Evolutionary conservation across 2,329 filamentous ascomycete genomes (phyloP), one percentile per base, ranked within the genome.

Genomic region (Fusarium zealandicum): DNA sequence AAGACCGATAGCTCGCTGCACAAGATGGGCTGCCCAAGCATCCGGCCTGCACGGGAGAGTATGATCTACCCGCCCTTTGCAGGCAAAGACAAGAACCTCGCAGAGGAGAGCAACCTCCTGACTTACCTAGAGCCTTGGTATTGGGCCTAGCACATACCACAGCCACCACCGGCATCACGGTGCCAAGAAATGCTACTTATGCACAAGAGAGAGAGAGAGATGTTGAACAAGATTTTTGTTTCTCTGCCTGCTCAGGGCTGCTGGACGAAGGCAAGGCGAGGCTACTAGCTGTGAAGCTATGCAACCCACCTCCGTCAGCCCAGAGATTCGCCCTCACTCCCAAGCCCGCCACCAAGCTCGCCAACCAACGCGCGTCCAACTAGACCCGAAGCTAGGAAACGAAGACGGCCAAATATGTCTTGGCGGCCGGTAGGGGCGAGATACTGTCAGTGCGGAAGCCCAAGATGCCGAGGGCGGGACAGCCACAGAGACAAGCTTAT

Each of bases 401-500:
- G 7, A 22, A 22, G 7, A 22, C n/a, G n/a, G n/a, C n/a, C n/a
- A n/a, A n/a, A n/a, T n/a, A n/a, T n/a, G n/a, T n/a, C n/a, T n/a
- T n/a, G n/a, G n/a, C n/a, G 20, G 7, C 20, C 20, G 20, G 20
- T 7, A 22, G 22, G 22, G 22, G 22, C 3, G 7, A 25, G 22
- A 25, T 25, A 25, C 6, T 7, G 22, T 18, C 18, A 36, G 38
- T 30, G 38, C 62, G 49, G 51, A 65, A 53, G 51, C 14, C 44
- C 45, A 46, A 65, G 46, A 36, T 54, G 40, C 53, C 53, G 48
- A 20, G 30, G 25, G 30, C 14, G 35, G 35, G 27, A 13, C 39
- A 52, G 56, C 48, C 50, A 57, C 28, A 27, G 37, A 64, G 54
- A 65, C 63, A 65, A 65, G 63, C 63, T 65, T 65, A 66, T 66